These are phyloP conservation scores for Hypoxylon lenormandii DNA, from an alignment of 495 filamentous ascomycete species.

Conservation along the genomic window DNA sequence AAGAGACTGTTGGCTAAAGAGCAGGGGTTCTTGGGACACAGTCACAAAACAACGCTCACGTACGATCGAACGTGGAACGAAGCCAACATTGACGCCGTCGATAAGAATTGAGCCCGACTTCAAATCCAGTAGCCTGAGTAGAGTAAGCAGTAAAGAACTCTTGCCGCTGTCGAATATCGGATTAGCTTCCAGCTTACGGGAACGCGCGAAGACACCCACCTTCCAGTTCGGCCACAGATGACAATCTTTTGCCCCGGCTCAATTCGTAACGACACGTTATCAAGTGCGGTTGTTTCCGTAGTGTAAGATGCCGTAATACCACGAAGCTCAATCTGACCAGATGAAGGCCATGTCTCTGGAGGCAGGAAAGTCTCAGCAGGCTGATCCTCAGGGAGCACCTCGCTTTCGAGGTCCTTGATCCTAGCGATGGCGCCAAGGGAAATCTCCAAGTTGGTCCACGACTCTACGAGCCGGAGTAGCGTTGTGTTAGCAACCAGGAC, in stretches of 20 bases:
- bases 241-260: conserved; percentile 68
- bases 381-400: conserved; percentile 63
- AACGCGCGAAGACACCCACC: conserved; percentile 20
- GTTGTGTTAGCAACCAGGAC: conserved; percentile 52
- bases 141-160: conserved; percentile 53
- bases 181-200: neutral
- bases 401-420: conserved; percentile 67
- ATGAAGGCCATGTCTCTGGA: conserved; percentile 58
- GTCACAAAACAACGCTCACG: conserved; percentile 51
- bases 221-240: conserved; percentile 59
- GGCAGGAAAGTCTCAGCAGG: conserved; percentile 62
- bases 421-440: conserved; percentile 62
- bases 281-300: conserved; percentile 45
- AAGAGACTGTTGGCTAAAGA: conserved; percentile 57
- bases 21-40: conserved; percentile 64
- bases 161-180: conserved; percentile 53
- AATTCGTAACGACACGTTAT: conserved; percentile 64
- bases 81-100: conserved; percentile 61
- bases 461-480: conserved; percentile 52
- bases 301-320: conserved; percentile 55
- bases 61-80: conserved; percentile 51
- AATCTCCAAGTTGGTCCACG: conserved; percentile 59
- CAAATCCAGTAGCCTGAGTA: conserved; percentile 56
- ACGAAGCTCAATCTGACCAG: conserved; percentile 64
- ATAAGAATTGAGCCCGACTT: conserved; percentile 57